Percentiles rank a stretch among this genome's conserved stretches.
phyloP scores from a whole-genome alignment of 2,329 filamentous ascomycete genomes.

The Ophiocordyceps camponoti-saundersi region DNA sequence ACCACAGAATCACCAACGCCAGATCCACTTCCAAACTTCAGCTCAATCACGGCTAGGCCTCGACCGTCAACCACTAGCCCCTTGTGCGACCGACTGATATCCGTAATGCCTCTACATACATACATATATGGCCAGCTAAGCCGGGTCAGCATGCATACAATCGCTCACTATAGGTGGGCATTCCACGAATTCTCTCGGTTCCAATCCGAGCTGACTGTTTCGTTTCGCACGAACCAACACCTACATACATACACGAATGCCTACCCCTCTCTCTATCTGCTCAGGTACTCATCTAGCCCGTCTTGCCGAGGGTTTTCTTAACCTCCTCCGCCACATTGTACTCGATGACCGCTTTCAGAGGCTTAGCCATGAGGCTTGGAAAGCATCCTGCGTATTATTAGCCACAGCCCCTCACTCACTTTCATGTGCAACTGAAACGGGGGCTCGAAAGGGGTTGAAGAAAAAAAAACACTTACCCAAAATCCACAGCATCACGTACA shows the following conservation, averaged over 20 bases:
- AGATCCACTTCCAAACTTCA: neutral
- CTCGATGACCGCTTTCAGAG: conserved; percentile 1
- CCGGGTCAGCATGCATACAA: neutral
- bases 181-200: neutral
- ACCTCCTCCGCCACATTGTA: conserved; percentile 7
- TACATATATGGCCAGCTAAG: no score
- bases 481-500: conserved; percentile 6
- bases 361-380: conserved; percentile 2
- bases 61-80: neutral
- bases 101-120: neutral
- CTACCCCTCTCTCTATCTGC: no score
- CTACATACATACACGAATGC: no score
- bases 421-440: neutral
- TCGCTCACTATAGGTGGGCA: neutral
- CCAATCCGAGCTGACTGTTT: neutral
- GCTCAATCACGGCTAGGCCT: neutral
- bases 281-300: neutral
- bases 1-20: neutral
- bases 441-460: no score
- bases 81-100: neutral
- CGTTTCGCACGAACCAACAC: no score
- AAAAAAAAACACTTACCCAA: conserved; percentile 3
- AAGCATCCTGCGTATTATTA: conserved; percentile 4
- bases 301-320: conserved; percentile 2
- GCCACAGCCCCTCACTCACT: neutral